Evolutionary conservation across 169 alveolate species (phyloP).

Genomic region (Cryptosporidium xiaoi): DNA sequence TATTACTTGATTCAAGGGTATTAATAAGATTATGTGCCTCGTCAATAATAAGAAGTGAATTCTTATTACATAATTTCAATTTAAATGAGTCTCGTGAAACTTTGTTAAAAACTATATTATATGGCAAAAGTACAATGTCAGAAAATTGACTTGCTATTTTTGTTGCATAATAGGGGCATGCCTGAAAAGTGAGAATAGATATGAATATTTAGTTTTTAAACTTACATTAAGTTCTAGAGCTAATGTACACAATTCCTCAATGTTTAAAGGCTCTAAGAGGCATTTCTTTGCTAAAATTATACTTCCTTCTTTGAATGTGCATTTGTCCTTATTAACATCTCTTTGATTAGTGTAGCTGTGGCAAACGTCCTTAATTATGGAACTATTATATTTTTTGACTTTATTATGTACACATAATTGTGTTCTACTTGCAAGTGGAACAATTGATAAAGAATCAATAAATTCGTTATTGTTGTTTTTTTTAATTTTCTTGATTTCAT

Average conservation of each 20-base stretch:
- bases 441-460: slow-evolving; percentile 1
- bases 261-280: slow-evolving; percentile 15
- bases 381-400: slow-evolving; percentile 16
- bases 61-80: slow-evolving; percentile 74
- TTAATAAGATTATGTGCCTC: slow-evolving; percentile 84
- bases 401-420: slow-evolving; percentile 39
- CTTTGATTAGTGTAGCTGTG: not conserved
- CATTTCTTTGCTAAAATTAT: slow-evolving; percentile 37
- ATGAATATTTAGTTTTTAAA: not conserved
- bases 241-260: slow-evolving; percentile 39
- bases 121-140: slow-evolving; percentile 82
- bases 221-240: slow-evolving; percentile 30
- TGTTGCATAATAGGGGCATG: slow-evolving; percentile 82
- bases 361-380: slow-evolving; percentile 22
- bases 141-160: slow-evolving; percentile 79
- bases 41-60: slow-evolving; percentile 80
- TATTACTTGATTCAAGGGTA: slow-evolving; percentile 66
- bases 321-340: slow-evolving; percentile 4
- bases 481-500: slow-evolving; percentile 77
- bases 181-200: slow-evolving; percentile 25
- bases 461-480: not conserved
- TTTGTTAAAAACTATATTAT: slow-evolving; percentile 82
- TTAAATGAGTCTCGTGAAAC: slow-evolving; percentile 75
- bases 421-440: slow-evolving; percentile 39
- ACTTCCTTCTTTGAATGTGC: slow-evolving; percentile 13